Base-by-base conservation (phyloP, 2,329 filamentous ascomycete genomes). In the Lecanicillium sp. region DNA sequence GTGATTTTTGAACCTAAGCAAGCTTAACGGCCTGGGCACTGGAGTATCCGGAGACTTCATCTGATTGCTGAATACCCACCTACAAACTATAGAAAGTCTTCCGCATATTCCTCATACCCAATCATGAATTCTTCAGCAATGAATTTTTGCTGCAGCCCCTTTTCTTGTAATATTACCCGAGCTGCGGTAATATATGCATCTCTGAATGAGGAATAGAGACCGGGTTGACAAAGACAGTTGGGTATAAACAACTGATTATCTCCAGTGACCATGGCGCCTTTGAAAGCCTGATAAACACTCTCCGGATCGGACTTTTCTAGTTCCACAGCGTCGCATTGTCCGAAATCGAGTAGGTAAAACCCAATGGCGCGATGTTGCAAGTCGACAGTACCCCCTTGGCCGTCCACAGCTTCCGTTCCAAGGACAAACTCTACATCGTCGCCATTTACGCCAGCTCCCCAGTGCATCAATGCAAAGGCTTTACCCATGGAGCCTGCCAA, bases 231-330 rank as follows among this genome's bases (percentile, higher is more conserved):
- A 5, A 38, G 14, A 28, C 33, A 44, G 27, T 49, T 48, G 13
- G 46, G 48, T 29, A 51, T 51, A 37, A 53, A 51, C 5, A 45
- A 33, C 25, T 48, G 43, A 19, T 51, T 53, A 17, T 53, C 45
- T 2, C 48, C 48, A 12, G 44, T 49, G 4, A 50, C 43, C 43
- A 51, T 48, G 8, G 48, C 49, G 2, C 44, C 48, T 19, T 47
- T 45, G 41, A 53, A 51, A 3, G 41, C 33, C 29, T 51, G 47
- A 37, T 51, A 50, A 5, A 50, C 45, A 27, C 31, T 42, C 13
- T 40, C 31, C 3, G 33, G 16, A n/a, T 41, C 40, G 6, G 29
- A 16, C 2, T 9, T 18, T 25, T 25, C 11, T n/a, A 53, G 36
- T 33, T 51, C 41, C 4, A 51, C 47, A 19, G 27, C 11, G 9